These are phyloP conservation scores for Pythium phragmitis DNA, from an alignment of 352 stramenopile genomes.

Conservation along the genomic window DNA sequence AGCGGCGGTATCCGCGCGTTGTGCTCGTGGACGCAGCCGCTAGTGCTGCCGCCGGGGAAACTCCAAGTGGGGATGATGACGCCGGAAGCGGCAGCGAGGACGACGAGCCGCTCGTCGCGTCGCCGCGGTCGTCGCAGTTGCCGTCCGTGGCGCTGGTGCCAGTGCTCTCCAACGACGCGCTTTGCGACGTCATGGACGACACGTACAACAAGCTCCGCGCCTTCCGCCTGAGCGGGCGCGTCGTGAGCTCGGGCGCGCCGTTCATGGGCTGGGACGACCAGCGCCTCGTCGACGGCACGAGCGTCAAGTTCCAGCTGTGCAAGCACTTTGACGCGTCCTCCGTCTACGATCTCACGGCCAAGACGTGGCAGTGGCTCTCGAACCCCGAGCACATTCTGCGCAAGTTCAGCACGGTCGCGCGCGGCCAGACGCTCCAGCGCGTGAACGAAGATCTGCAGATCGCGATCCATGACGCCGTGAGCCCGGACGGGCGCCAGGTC, in stretches of 20 bases:
- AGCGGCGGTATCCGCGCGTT: slow-evolving; percentile 16
- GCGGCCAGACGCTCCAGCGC: slow-evolving; percentile 49
- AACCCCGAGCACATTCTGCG: slow-evolving; percentile 50
- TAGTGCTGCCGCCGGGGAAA: not conserved
- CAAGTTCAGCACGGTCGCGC: slow-evolving; percentile 57
- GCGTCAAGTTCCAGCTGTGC: slow-evolving; percentile 67
- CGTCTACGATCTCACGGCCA: slow-evolving; percentile 43
- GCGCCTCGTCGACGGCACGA: slow-evolving; percentile 49
- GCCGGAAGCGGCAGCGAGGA: slow-evolving; percentile 9
- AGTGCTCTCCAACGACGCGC: slow-evolving; percentile 23
- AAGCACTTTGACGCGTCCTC: slow-evolving; percentile 53
- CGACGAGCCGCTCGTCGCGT: not conserved
- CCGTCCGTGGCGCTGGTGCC: slow-evolving; percentile 18
- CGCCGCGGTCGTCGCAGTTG: slow-evolving; percentile 8
- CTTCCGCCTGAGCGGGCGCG: slow-evolving; percentile 52
- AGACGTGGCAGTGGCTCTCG: slow-evolving; percentile 67
- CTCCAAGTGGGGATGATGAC: not conserved
- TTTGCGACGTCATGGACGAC: slow-evolving; percentile 38
- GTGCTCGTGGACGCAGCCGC: not conserved
- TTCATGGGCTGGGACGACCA: slow-evolving; percentile 73
- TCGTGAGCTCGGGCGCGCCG: slow-evolving; percentile 43
- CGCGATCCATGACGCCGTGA: slow-evolving; percentile 53
- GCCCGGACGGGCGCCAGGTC: slow-evolving; percentile 38
- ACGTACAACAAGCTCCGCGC: slow-evolving; percentile 52
- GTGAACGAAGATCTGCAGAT: slow-evolving; percentile 73